Evolutionary conservation across 2,329 filamentous ascomycete genomes (phyloP).

Genomic region (Purpureocillium lavendulum): DNA sequence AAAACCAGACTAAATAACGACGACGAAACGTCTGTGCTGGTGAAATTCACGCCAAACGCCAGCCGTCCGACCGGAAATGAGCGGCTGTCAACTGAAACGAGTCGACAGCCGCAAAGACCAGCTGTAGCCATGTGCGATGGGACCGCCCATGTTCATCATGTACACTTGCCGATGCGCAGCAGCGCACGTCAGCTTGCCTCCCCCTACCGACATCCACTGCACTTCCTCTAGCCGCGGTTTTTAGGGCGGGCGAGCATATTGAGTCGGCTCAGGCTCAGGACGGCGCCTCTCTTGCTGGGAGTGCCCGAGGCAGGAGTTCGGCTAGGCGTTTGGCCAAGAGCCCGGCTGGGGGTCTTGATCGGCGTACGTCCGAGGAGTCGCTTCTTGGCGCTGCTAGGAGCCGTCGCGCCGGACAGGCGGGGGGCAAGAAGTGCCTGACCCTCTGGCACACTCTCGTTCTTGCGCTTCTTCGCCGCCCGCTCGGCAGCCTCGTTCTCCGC

Average conservation of each 20-base stretch:
- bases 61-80: too few species aligned
- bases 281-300: slow-evolving; percentile 42
- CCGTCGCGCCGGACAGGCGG: slow-evolving; percentile 29
- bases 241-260: slow-evolving; percentile 56
- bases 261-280: slow-evolving; percentile 49
- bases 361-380: slow-evolving; percentile 16
- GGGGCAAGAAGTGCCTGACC: slow-evolving; percentile 45
- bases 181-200: too few species aligned
- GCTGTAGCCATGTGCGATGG: slow-evolving; percentile 10
- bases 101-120: slow-evolving; percentile 18
- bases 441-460: slow-evolving; percentile 38
- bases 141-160: not conserved
- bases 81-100: slow-evolving; percentile 4
- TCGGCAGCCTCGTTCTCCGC: slow-evolving; percentile 37
- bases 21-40: too few species aligned
- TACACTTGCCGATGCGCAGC: not conserved
- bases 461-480: slow-evolving; percentile 51
- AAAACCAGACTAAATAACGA: not conserved
- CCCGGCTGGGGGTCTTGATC: slow-evolving; percentile 14
- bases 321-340: slow-evolving; percentile 8
- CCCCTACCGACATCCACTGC: not conserved
- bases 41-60: too few species aligned
- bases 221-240: slow-evolving; percentile 33
- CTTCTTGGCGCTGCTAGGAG: slow-evolving; percentile 26
- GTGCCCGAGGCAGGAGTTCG: slow-evolving; percentile 23